Base-by-base conservation (phyloP, 495 filamentous ascomycete species). In the Cryomyces antarcticus region DNA sequence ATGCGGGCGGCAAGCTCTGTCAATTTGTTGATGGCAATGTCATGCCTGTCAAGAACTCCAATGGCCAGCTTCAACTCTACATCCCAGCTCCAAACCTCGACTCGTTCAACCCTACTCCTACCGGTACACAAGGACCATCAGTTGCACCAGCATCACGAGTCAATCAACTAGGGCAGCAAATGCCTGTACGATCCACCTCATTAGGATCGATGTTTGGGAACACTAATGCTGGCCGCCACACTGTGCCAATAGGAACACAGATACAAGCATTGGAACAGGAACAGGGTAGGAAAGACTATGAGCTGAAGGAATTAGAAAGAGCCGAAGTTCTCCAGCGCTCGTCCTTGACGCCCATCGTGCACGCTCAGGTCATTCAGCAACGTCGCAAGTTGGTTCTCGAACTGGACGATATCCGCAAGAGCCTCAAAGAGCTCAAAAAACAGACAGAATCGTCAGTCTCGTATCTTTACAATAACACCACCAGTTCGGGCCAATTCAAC, bases 331-430 rank as follows among this genome's bases (percentile, higher is more conserved):
- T 55, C 5, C 52, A 55, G 27, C 47, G 48, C 6, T 43, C 43
- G 9, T 41, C 43, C 11, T 44, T 55, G 44, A 39, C 31, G 24
- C 46, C 49, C 28, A 37, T 34, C 10, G 44, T 46, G 5, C 46
- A 36, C 38, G 41, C 47, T 28, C 46, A 48, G 27, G 46, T 55
- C 5, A 42, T 55, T 28, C 29, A 35, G 44, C 47, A 50, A 40
- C 47, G 48, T 28, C 44, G 50, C 41, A 46, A 50, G 33, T 46
- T 52, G 10, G 41, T 52, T 33, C 27, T 41, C 24, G 44, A 36
- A 5, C 41, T 55, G 5, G 52, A 55, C 40, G 43, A 50, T 13
- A 52, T 52, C n/a, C 52, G 52, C 34, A 55, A 52, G 41, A 49
- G 48, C 42, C 28, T 55, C 30, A 47, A 44, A 24, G 41, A 44